Evolutionary conservation across 805 yeast genomes (phyloP), one percentile per base, ranked within the genome.

Genomic region (Cyberlindnera saturnus): DNA sequence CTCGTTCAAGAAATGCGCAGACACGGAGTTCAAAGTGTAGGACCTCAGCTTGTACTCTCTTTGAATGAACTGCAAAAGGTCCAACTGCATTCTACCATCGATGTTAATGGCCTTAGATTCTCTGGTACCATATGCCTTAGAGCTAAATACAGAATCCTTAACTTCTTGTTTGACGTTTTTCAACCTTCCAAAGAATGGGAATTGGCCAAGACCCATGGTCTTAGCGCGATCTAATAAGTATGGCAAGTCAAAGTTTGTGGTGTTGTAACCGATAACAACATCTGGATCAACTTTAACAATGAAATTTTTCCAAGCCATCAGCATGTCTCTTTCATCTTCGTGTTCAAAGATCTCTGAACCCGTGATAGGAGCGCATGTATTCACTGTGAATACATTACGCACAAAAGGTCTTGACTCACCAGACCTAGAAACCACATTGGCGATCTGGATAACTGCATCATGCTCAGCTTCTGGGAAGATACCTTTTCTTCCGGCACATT

Each of bases 401-500:
- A 93, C 82, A 61, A 95, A 93, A 1, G 99, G 99, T 40, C 80
- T 77, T n/a, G 73, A 50, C 32, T 83, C 89, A 38, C 99, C 97
- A 40, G 82, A 81, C 40, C 78, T 70, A 55, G 87, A 82, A 3
- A 91, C 95, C 26, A 93, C 96, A 58, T 88, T 91, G 6, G 99
- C 99, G 49, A 93, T 95, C 65, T 95, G 99, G 59, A 93, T 93
- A 9, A 93, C 96, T 0, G 96, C 85, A 67, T 93, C 99, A 38
- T 79, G 75, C 48, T 85, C 85, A 2, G 99, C 83, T 59, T 93
- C 99, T 1, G 99, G 99, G 62, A 93, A 93, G 11, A 93, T 76
- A 42, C 99, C 99, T 51, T 87, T 85, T 64, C 99, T 79, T 36
- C 99, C 99, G 3, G 99, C 93, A 74, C 99, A 93, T 65, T 93